These are phyloP conservation scores for Tuber brumale DNA, from an alignment of 495 filamentous ascomycete species.

Conservation along the genomic window DNA sequence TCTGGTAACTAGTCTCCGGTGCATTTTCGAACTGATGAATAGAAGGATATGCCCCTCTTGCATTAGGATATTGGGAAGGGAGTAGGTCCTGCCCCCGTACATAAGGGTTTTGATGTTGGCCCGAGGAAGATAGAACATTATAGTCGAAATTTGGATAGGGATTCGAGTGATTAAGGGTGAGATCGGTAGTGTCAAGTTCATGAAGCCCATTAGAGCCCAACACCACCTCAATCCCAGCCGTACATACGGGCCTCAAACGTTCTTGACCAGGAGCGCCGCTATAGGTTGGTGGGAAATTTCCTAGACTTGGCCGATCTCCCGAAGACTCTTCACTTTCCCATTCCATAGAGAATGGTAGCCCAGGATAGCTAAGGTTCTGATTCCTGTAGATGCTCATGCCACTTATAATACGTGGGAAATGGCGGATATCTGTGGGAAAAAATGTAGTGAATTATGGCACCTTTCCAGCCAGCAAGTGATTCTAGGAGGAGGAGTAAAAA, in stretches of 20 bases:
- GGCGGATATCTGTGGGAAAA: background rate
- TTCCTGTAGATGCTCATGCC: background rate
- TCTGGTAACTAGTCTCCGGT: background rate
- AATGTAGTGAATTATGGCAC: background rate
- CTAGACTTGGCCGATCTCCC: background rate
- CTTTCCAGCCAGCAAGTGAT: background rate
- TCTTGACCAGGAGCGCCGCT: background rate
- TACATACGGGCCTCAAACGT: background rate
- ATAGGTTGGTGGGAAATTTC: background rate
- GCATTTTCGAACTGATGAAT: background rate
- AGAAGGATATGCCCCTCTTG: background rate
- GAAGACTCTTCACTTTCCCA: background rate
- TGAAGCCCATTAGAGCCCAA: background rate
- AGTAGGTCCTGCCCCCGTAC: background rate
- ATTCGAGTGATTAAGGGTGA: background rate
- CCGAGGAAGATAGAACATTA: background rate
- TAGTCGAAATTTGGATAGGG: background rate
- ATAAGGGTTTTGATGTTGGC: background rate
- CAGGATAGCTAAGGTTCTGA: background rate
- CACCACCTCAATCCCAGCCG: background rate
- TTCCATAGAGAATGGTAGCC: background rate
- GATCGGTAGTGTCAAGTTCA: background rate
- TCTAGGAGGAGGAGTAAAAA: background rate
- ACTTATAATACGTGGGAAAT: background rate
- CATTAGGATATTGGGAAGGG: background rate